Percentiles rank a stretch among this genome's conserved stretches.
Conservation (phyloP, 306 rosid genomes). For the Acacia melanoxylon region DNA sequence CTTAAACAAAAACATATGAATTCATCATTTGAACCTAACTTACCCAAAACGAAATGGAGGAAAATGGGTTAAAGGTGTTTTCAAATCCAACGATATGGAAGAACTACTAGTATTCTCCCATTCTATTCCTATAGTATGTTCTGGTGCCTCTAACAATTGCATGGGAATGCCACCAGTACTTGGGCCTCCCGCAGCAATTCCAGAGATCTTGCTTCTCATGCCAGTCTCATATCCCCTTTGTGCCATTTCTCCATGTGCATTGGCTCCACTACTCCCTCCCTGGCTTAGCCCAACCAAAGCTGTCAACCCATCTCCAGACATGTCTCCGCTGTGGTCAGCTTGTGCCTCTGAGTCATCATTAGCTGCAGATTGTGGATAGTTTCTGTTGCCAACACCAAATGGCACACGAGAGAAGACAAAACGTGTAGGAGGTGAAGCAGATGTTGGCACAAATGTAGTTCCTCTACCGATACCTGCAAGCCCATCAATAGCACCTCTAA, state of each 20-base stretch:
- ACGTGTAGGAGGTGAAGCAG: slow-evolving; percentile 88
- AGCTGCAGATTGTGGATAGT: slow-evolving; percentile 74
- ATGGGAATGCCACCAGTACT: slow-evolving; percentile 74
- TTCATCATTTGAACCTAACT: slow-evolving; percentile 26
- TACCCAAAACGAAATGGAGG: slow-evolving; percentile 99
- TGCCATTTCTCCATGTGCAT: slow-evolving; percentile 64
- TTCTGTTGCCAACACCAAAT: slow-evolving; percentile 86
- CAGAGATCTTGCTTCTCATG: slow-evolving; percentile 64
- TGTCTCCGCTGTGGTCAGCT: slow-evolving; percentile 76
- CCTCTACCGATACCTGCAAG: slow-evolving; percentile 98
- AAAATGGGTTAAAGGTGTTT: slow-evolving; percentile 93
- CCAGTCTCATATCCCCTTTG: slow-evolving; percentile 83
- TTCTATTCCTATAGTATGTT: slow-evolving; percentile 69
- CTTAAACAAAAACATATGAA: slow-evolving; percentile 6
- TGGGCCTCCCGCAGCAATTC: slow-evolving; percentile 64
- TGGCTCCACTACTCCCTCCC: slow-evolving; percentile 61
- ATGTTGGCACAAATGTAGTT: slow-evolving; percentile 81
- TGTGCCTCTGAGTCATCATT: slow-evolving; percentile 92
- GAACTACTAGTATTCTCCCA: slow-evolving; percentile 80
- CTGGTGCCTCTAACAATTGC: slow-evolving; percentile 82
- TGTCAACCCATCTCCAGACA: slow-evolving; percentile 92
- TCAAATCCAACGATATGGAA: slow-evolving; percentile 87
- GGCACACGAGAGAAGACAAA: slow-evolving; percentile 95
- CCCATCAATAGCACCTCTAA: slow-evolving; percentile 91
- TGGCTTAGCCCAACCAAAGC: slow-evolving; percentile 94